Base-by-base conservation (phyloP, 2,329 filamentous ascomycete genomes). In the Colletotrichum spinosum region DNA sequence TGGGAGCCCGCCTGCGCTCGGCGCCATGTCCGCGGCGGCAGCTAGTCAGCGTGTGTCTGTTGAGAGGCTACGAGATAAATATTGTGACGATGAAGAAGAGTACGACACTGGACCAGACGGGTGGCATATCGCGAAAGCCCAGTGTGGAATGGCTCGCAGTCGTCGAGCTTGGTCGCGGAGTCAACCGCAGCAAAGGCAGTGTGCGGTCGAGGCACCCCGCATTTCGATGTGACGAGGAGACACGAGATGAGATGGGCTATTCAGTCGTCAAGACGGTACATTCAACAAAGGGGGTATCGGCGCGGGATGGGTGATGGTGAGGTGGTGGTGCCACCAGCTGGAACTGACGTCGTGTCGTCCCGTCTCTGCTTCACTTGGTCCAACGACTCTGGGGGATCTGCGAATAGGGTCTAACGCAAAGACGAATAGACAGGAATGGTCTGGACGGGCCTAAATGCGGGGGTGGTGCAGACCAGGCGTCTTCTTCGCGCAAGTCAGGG, bases 381-480 rank as follows among this genome's bases (percentile, higher is more conserved):
- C 3, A 25, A 25, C 1, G 25, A 25, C 25, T 25, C 25, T 25
- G 25, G 25, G 25, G 25, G 25, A 25, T 25, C 25, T 25, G 25
- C 25, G 25, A 25, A 25, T 25, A 5, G 25, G 2, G 25, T 25
- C 25, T 25, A 25, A 25, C 25, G 25, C 25, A 25, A 25, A 25
- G 25, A 25, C 25, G 25, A 4, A 25, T 1, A 25, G 25, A 25
- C 25, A 44, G n/a, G 52, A 44, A 42, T 45, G 63, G 52, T 58
- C 63, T 65, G 52, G 63, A 56, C 58, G 37, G 41, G 58, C 51
- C 58, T 15, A 56, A 65, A 57, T 56, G 63, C 63, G 63, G 63
- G 63, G 62, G n/a, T 49, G 34, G 35, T 56, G 62, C 62, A 65
- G 39, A 25, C 41, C 13, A 37, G 41, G 45, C 39, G n/a, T 11